Percentiles rank a stretch among this genome's conserved stretches.
Conservation (phyloP, 805 yeast genomes). For the Suhomyces sp. region DNA sequence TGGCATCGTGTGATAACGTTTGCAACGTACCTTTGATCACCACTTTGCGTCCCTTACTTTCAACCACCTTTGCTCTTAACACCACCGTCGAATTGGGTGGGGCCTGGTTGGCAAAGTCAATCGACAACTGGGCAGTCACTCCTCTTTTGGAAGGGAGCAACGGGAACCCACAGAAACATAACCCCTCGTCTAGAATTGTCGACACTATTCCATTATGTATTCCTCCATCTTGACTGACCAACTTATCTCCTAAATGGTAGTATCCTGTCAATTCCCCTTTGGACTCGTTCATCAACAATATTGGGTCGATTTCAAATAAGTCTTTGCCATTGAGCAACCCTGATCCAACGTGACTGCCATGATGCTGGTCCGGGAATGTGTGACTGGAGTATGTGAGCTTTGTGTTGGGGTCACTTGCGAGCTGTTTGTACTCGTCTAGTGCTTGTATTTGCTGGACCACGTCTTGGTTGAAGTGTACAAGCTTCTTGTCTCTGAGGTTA, state of each 20-base stretch:
- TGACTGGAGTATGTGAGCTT: constrained; percentile 14
- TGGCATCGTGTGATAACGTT: constrained; percentile 41
- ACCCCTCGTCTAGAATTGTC: constrained; percentile 77
- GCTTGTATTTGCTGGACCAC: constrained; percentile 19
- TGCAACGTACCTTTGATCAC: constrained; percentile 67
- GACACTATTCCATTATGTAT: constrained; percentile 82
- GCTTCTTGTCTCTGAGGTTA: constrained; percentile 9
- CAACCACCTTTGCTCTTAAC: constrained; percentile 62
- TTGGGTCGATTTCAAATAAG: constrained; percentile 73
- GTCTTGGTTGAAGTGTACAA: constrained; percentile 19
- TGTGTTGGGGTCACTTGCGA: constrained; percentile 15
- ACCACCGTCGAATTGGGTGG: constrained; percentile 64
- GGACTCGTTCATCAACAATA: constrained; percentile 53
- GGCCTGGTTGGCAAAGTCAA: constrained; percentile 65
- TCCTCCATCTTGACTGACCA: constrained; percentile 68
- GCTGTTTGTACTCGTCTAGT: constrained; percentile 18
- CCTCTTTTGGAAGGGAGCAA: constrained; percentile 78
- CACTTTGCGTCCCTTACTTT: constrained; percentile 77
- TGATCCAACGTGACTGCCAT: constrained; percentile 55
- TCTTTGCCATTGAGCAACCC: constrained; percentile 71
- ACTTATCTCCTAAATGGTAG: constrained; percentile 65
- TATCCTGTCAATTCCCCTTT: constrained; percentile 60
- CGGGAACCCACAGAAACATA: constrained; percentile 85
- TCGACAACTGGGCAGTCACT: constrained; percentile 76
- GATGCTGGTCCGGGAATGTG: constrained; percentile 17